A percentile compares a stretch with the other conserved stretches of the same genome.
These are phyloP conservation scores for Citrullus amarus DNA, from an alignment of 306 rosid species.

Conservation along the genomic window DNA sequence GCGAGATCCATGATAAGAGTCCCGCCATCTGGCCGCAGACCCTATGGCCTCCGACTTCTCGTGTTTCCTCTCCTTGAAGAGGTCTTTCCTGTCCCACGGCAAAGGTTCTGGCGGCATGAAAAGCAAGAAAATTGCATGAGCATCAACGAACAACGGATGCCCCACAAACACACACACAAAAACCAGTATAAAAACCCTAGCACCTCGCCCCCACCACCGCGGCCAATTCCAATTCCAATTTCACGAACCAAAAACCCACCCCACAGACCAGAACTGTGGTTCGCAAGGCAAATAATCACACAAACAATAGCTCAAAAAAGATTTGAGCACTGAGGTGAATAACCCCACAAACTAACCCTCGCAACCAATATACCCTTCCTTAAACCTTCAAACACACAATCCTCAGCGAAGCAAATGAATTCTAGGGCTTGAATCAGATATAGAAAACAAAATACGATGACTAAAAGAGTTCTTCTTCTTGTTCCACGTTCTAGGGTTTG, in stretches of 20 bases:
- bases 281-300: neutral
- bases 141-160: constrained; percentile 21
- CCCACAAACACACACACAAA: neutral
- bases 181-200: constrained; percentile 1
- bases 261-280: constrained; percentile 23
- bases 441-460: neutral
- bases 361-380: constrained; percentile 16
- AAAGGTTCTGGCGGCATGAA: constrained; percentile 99
- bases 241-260: constrained; percentile 5
- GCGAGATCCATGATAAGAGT: constrained; percentile 58
- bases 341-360: constrained; percentile 14
- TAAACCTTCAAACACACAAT: constrained; percentile 10
- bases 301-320: neutral
- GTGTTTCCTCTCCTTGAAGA: constrained; percentile 96
- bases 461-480: neutral
- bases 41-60: constrained; percentile 80
- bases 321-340: constrained; percentile 22
- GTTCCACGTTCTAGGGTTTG: constrained; percentile 13
- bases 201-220: neutral
- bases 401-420: neutral
- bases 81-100: constrained; percentile 97
- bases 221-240: neutral
- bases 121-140: constrained; percentile 71
- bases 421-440: constrained; percentile 31
- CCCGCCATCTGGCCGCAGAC: constrained; percentile 84